These are phyloP conservation scores for Micromonas commoda DNA, from an alignment of 139 green algal species.

Conservation along the genomic window DNA sequence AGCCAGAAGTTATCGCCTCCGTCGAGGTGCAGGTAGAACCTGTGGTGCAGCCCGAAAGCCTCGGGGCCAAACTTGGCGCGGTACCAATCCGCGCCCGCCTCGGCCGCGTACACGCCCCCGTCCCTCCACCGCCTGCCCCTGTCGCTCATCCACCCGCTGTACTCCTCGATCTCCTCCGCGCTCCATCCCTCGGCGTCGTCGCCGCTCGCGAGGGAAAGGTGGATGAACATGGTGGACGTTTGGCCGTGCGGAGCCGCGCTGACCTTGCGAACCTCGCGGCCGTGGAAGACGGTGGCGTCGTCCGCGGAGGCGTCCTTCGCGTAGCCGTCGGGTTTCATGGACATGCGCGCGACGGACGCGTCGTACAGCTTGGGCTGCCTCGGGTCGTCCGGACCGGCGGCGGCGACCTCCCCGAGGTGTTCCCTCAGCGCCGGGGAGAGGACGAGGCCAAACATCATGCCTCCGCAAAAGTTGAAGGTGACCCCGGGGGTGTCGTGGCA, in stretches of 20 bases:
- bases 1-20: neutral
- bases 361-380: neutral
- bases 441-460: neutral
- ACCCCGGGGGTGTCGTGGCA: neutral
- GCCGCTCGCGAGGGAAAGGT: neutral
- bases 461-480: conserved; percentile 16
- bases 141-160: neutral
- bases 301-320: neutral
- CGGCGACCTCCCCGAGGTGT: neutral
- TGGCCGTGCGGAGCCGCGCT: neutral
- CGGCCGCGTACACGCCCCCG: neutral
- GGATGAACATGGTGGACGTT: conserved; percentile 1
- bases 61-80: neutral
- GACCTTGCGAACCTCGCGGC: neutral
- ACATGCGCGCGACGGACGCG: neutral
- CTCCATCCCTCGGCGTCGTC: conserved; percentile 1
- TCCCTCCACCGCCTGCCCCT: neutral
- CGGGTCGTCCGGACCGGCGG: neutral
- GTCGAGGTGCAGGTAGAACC: neutral
- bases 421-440: neutral
- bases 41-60: neutral
- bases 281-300: neutral
- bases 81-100: neutral
- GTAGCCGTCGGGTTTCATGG: neutral
- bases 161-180: neutral